These are phyloP conservation scores for Pezicula radicicola DNA, from an alignment of 2,329 filamentous ascomycete genomes.

Conservation along the genomic window DNA sequence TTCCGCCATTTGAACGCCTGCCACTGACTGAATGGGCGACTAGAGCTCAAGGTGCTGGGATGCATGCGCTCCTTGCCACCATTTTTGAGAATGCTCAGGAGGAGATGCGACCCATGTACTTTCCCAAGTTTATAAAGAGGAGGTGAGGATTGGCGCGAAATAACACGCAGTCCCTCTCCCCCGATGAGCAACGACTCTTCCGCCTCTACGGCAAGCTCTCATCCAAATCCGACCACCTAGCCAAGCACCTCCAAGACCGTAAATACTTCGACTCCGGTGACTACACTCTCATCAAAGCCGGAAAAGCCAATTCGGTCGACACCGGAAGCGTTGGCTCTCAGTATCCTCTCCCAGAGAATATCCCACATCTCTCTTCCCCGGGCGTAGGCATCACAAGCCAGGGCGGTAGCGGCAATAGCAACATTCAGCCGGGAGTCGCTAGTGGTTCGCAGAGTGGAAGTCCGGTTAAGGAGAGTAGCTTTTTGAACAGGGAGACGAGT, in stretches of 20 bases:
- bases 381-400: constrained; percentile 33
- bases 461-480: constrained; percentile 88
- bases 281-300: constrained; percentile 94
- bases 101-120: too few relatives aligned
- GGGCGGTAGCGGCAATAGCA: constrained; percentile 39
- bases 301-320: constrained; percentile 91
- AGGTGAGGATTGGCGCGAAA: too few relatives aligned
- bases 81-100: too few relatives aligned
- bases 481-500: constrained; percentile 79
- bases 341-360: constrained; percentile 93
- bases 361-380: constrained; percentile 80
- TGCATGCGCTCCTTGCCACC: too few relatives aligned
- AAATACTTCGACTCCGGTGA: constrained; percentile 98
- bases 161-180: constrained; percentile 87
- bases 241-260: constrained; percentile 98
- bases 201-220: constrained; percentile 97
- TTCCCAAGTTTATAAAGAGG: too few relatives aligned
- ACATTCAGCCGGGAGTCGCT: constrained; percentile 40
- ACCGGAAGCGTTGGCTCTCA: constrained; percentile 91
- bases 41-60: too few relatives aligned
- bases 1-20: too few relatives aligned
- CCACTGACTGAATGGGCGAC: too few relatives aligned
- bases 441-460: constrained; percentile 62
- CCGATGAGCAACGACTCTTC: constrained; percentile 95
- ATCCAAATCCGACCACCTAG: constrained; percentile 91